phyloP scores from a whole-genome alignment of 306 rosid genomes.

The Hippophae tibetana region DNA sequence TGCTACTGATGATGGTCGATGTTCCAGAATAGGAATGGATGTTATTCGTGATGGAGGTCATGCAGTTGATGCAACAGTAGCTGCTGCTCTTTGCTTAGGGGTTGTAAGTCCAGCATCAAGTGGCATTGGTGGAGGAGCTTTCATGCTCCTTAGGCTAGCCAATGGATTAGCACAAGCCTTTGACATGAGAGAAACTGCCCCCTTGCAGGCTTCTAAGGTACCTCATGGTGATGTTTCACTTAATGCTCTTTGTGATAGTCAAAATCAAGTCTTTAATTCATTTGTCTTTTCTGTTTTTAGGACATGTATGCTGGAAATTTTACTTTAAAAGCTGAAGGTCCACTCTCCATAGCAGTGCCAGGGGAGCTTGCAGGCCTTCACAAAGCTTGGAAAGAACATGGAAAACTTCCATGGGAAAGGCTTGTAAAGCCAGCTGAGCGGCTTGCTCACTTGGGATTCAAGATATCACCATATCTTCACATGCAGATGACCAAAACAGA shows the following conservation, averaged over 20 bases:
- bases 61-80: conserved; percentile 66
- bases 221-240: too few relatives aligned
- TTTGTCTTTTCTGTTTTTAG: conserved; percentile 20
- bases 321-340: conserved; percentile 39
- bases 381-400: conserved; percentile 49
- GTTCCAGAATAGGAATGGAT: conserved; percentile 47
- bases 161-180: conserved; percentile 42
- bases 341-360: conserved; percentile 53
- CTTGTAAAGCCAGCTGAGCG: conserved; percentile 48
- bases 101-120: conserved; percentile 72
- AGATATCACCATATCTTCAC: conserved; percentile 50
- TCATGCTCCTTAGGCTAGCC: conserved; percentile 43
- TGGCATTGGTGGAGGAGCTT: conserved; percentile 72
- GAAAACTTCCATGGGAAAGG: conserved; percentile 60
- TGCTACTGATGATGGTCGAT: conserved; percentile 49
- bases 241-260: too few relatives aligned
- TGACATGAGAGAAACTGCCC: conserved; percentile 77
- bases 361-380: conserved; percentile 66
- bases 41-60: conserved; percentile 52
- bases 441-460: conserved; percentile 57
- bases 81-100: conserved; percentile 62
- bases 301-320: conserved; percentile 52
- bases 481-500: conserved; percentile 41
- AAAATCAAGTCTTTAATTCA: too few relatives aligned
- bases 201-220: conserved; percentile 52